These are phyloP conservation scores for Jacaranda copaia DNA, from an alignment of 257 asterid species.

Conservation along the genomic window DNA sequence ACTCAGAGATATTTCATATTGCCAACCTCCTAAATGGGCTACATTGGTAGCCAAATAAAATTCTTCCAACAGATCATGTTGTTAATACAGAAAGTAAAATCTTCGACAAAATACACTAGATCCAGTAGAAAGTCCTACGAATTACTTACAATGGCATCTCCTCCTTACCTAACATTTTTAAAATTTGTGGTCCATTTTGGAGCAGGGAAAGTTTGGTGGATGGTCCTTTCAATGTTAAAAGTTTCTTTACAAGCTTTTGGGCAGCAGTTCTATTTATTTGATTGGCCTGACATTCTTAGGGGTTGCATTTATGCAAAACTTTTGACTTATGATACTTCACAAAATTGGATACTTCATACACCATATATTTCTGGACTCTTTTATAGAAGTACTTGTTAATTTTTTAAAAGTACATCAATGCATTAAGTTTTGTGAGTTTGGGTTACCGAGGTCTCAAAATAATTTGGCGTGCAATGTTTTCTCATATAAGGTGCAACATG, in stretches of 20 bases:
- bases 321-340: background rate
- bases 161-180: background rate
- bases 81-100: too few relatives aligned
- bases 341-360: background rate
- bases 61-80: background rate
- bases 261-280: background rate
- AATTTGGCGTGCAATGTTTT: background rate
- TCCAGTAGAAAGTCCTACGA: background rate
- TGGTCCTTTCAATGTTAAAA: background rate
- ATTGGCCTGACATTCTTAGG: background rate
- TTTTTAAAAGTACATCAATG: background rate
- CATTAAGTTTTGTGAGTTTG: constrained; percentile 1
- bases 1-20: constrained; percentile 7
- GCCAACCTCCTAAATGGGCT: constrained; percentile 4
- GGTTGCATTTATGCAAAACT: background rate
- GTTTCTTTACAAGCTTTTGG: background rate
- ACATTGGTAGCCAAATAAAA: background rate
- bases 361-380: background rate
- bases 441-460: constrained; percentile 15
- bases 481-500: background rate
- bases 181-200: background rate
- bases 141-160: background rate
- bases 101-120: background rate
- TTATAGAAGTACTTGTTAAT: background rate
- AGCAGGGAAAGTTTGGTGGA: background rate